A percentile compares a stretch with the other conserved stretches of the same genome.
Evolutionary conservation across 2,329 filamentous ascomycete species (phyloP).

Genomic region (Shiraia bambusicola): DNA sequence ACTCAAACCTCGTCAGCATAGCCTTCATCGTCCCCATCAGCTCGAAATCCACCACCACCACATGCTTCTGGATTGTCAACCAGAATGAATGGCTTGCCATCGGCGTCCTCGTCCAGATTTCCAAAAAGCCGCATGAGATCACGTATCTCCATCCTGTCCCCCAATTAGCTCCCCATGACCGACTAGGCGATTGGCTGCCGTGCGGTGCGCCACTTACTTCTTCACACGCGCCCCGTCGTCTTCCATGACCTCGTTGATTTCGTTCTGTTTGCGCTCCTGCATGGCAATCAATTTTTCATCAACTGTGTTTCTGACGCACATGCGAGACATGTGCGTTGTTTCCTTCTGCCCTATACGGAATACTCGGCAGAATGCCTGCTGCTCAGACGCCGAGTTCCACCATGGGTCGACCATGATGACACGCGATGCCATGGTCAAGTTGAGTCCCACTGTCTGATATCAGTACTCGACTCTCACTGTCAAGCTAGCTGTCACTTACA

Average conservation of each 20-base stretch:
- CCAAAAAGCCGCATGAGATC: constrained; percentile 53
- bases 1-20: constrained; percentile 31
- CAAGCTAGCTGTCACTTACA: constrained; percentile 16
- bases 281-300: constrained; percentile 59
- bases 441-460: constrained; percentile 49
- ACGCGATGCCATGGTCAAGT: constrained; percentile 58
- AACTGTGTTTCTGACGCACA: constrained; percentile 59
- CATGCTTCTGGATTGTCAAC: constrained; percentile 41
- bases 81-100: constrained; percentile 47
- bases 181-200: neutral
- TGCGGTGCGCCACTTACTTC: constrained; percentile 20
- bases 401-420: constrained; percentile 54
- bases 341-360: constrained; percentile 66
- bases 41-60: constrained; percentile 30
- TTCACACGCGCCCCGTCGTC: constrained; percentile 41
- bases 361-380: constrained; percentile 66
- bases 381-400: constrained; percentile 63
- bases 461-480: neutral
- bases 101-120: constrained; percentile 40
- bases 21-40: constrained; percentile 36
- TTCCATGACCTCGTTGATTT: constrained; percentile 48
- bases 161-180: constrained; percentile 7
- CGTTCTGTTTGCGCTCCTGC: constrained; percentile 56
- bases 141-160: constrained; percentile 31
- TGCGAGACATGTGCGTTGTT: constrained; percentile 59